Evolutionary conservation across 2,329 filamentous ascomycete genomes (phyloP).

Genomic region (Gremmenia infestans): DNA sequence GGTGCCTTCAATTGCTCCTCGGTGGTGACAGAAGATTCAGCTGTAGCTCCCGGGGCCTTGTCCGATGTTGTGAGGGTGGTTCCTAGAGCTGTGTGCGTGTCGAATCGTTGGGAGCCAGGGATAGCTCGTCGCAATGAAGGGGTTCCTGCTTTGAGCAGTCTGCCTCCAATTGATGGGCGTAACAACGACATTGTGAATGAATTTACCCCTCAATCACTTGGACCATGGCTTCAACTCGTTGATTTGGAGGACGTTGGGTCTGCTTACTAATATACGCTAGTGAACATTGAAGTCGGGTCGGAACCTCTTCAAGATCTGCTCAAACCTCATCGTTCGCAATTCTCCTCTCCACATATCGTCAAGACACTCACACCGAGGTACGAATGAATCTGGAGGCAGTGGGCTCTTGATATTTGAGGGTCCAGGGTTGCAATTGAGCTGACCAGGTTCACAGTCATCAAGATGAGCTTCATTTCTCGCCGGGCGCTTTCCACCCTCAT

Average conservation of each 20-base stretch:
- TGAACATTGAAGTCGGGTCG: conserved; percentile 1
- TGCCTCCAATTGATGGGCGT: conserved; percentile 49
- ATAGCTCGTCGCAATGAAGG: conserved; percentile 33
- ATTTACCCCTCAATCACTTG: conserved; percentile 5
- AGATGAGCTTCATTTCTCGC: conserved; percentile 89
- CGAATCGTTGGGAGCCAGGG: conserved; percentile 48
- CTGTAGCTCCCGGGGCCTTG: conserved; percentile 28
- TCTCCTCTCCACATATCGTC: conserved; percentile 20
- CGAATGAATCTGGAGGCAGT: neutral
- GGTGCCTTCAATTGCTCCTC: conserved; percentile 1
- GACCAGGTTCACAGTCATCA: conserved; percentile 39
- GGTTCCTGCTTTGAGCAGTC: conserved; percentile 45
- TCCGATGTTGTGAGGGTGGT: conserved; percentile 37
- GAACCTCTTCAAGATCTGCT: conserved; percentile 17
- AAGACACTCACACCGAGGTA: conserved; percentile 29
- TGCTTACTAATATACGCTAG: conserved; percentile 20
- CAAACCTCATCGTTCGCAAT: conserved; percentile 14
- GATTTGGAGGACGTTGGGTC: neutral
- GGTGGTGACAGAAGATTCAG: conserved; percentile 23
- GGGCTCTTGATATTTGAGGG: neutral
- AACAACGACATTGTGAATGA: conserved; percentile 58
- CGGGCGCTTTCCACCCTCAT: conserved; percentile 97
- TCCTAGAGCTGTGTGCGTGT: conserved; percentile 40
- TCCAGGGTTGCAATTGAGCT: conserved; percentile 28
- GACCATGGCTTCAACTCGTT: neutral